Evolutionary conservation across 2,329 filamentous ascomycete genomes (phyloP).

Genomic region (Venturia pyrina): DNA sequence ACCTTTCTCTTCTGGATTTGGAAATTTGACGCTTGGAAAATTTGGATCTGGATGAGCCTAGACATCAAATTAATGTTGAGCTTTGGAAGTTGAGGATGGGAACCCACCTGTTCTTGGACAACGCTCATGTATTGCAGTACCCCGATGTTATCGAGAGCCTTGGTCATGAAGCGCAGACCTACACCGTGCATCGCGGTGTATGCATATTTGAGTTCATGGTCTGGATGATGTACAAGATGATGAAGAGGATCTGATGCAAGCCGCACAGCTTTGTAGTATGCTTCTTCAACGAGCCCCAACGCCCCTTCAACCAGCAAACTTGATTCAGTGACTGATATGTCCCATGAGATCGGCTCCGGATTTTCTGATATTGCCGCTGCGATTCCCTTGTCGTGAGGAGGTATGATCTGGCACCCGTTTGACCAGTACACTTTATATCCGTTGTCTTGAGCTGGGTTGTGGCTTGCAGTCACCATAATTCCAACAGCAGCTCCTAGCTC

Average conservation of each 20-base stretch:
- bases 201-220: conserved; percentile 32
- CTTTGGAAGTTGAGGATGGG: background rate
- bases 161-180: conserved; percentile 38
- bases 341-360: conserved; percentile 39
- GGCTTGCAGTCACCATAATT: conserved; percentile 57
- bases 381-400: conserved; percentile 50
- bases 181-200: conserved; percentile 51
- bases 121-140: conserved; percentile 35
- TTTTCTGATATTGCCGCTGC: conserved; percentile 46
- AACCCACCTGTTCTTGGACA: conserved; percentile 34
- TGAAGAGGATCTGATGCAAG: conserved; percentile 27
- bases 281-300: conserved; percentile 30
- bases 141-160: conserved; percentile 29
- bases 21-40: conserved; percentile 55
- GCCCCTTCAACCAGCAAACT: conserved; percentile 32
- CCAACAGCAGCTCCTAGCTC: conserved; percentile 46
- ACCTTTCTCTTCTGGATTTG: conserved; percentile 56
- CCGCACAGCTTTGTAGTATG: conserved; percentile 35
- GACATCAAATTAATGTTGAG: background rate
- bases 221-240: conserved; percentile 17
- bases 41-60: conserved; percentile 47
- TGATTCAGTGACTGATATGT: conserved; percentile 32
- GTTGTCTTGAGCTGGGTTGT: conserved; percentile 55
- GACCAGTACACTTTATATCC: conserved; percentile 60
- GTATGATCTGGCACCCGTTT: conserved; percentile 57